These are phyloP conservation scores for Botrytis medusae DNA, from an alignment of 2,329 filamentous ascomycete genomes.

Conservation along the genomic window DNA sequence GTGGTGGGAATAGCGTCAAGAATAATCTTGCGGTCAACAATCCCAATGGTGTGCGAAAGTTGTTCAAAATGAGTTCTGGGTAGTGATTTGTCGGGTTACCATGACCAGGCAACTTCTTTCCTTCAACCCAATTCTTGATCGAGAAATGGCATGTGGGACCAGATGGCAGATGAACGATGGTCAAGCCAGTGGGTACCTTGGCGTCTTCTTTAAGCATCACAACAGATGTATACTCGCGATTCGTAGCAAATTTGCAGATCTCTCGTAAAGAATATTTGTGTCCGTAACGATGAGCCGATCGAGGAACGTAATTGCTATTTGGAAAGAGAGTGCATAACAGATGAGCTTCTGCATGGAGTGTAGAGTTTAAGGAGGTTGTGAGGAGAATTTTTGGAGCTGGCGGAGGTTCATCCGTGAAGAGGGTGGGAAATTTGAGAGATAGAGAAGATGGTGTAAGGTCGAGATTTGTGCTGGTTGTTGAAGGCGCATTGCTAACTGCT, in stretches of 20 bases:
- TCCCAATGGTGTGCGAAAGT: slow-evolving; percentile 91
- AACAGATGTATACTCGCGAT: slow-evolving; percentile 79
- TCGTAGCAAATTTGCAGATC: slow-evolving; percentile 80
- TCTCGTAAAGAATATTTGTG: slow-evolving; percentile 93
- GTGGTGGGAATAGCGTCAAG: slow-evolving; percentile 73
- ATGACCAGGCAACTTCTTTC: slow-evolving; percentile 83
- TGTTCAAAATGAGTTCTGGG: slow-evolving; percentile 87
- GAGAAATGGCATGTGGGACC: slow-evolving; percentile 93
- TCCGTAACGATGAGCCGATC: slow-evolving; percentile 77
- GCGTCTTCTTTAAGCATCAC: slow-evolving; percentile 85
- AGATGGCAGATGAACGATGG: slow-evolving; percentile 77
- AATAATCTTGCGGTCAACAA: slow-evolving; percentile 85
- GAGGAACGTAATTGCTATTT: slow-evolving; percentile 75
- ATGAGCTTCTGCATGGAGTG: slow-evolving; percentile 78
- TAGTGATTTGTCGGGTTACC: slow-evolving; percentile 86
- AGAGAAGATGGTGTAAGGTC: slow-evolving; percentile 62
- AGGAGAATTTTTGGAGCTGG: slow-evolving; percentile 80
- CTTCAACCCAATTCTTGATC: slow-evolving; percentile 87
- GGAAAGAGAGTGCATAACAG: slow-evolving; percentile 82
- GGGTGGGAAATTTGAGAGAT: slow-evolving; percentile 59
- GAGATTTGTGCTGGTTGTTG: slow-evolving; percentile 62
- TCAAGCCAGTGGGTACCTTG: slow-evolving; percentile 79
- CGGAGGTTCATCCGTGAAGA: slow-evolving; percentile 60
- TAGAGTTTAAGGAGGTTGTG: slow-evolving; percentile 87
- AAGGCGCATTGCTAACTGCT: slow-evolving; percentile 47